A percentile compares a stretch with the other conserved stretches of the same genome.
phyloP scores from a whole-genome alignment of 768 basidiomycete genomes.

The Tulasnella calospora region DNA sequence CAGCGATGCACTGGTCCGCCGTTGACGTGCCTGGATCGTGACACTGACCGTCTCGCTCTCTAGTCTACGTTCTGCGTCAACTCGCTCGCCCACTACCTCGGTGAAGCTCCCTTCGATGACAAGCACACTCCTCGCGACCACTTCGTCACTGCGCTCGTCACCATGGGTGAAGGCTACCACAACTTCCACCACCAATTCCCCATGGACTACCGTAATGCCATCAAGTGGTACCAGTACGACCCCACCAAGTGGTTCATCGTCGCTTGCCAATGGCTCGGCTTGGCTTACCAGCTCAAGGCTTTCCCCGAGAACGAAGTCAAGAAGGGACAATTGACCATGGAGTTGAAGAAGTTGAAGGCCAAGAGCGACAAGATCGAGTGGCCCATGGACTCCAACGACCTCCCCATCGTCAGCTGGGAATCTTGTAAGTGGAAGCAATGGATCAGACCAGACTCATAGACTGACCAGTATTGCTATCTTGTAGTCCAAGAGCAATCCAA shows the following conservation, averaged over 20 bases:
- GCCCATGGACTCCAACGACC: slow-evolving; percentile 69
- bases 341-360: slow-evolving; percentile 78
- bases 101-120: slow-evolving; percentile 88
- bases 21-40: not conserved
- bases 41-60: not conserved
- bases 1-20: not conserved
- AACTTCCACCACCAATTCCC: slow-evolving; percentile 98
- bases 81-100: slow-evolving; percentile 94
- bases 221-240: slow-evolving; percentile 91
- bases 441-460: not conserved
- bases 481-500: slow-evolving; percentile 72
- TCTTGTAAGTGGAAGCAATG: slow-evolving; percentile 52
- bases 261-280: slow-evolving; percentile 53
- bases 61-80: slow-evolving; percentile 96
- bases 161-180: slow-evolving; percentile 95
- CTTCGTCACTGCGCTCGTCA: slow-evolving; percentile 79
- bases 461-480: slow-evolving; percentile 8
- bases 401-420: slow-evolving; percentile 83
- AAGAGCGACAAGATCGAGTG: slow-evolving; percentile 72
- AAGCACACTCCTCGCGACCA: slow-evolving; percentile 92
- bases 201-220: slow-evolving; percentile 95
- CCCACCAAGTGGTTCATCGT: slow-evolving; percentile 92
- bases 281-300: slow-evolving; percentile 67
- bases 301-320: slow-evolving; percentile 69
- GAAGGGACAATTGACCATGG: slow-evolving; percentile 92